Percentiles rank a stretch among this genome's conserved stretches.
phyloP scores from a whole-genome alignment of 106 monocot genomes.

The Narthecium ossifragum region DNA sequence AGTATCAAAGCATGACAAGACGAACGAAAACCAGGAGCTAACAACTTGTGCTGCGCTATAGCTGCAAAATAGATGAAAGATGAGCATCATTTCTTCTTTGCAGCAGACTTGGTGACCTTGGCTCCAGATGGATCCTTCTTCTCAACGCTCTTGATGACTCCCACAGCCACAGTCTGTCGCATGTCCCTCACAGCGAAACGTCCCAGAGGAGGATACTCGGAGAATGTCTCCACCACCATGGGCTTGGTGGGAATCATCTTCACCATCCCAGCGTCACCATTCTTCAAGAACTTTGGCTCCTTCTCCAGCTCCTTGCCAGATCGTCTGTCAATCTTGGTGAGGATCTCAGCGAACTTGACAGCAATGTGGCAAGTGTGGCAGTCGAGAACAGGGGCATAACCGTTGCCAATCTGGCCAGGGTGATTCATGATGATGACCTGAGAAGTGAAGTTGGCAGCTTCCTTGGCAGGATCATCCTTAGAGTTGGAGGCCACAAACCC shows the following conservation, averaged over 20 bases:
- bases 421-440: conserved; percentile 31
- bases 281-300: conserved; percentile 16
- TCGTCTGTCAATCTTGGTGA: conserved; percentile 20
- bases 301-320: conserved; percentile 19
- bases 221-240: conserved; percentile 20
- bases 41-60: not conserved
- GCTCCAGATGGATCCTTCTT: conserved; percentile 23
- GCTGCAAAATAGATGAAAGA: not conserved
- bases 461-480: conserved; percentile 25
- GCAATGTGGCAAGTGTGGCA: conserved; percentile 27
- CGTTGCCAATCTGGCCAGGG: conserved; percentile 22
- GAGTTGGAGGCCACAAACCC: conserved; percentile 18
- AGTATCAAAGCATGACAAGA: not conserved
- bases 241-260: conserved; percentile 26
- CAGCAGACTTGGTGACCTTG: conserved; percentile 20
- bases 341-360: conserved; percentile 22
- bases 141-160: conserved; percentile 24
- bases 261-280: conserved; percentile 14
- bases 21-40: not conserved
- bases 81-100: conserved; percentile 11
- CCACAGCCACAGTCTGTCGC: conserved; percentile 22
- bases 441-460: conserved; percentile 23
- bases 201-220: conserved; percentile 19
- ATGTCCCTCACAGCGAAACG: conserved; percentile 24
- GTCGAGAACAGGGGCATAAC: conserved; percentile 22